Conservation (phyloP, 371 early-diverging fungal species). For the Nosema muscidifuracis region DNA sequence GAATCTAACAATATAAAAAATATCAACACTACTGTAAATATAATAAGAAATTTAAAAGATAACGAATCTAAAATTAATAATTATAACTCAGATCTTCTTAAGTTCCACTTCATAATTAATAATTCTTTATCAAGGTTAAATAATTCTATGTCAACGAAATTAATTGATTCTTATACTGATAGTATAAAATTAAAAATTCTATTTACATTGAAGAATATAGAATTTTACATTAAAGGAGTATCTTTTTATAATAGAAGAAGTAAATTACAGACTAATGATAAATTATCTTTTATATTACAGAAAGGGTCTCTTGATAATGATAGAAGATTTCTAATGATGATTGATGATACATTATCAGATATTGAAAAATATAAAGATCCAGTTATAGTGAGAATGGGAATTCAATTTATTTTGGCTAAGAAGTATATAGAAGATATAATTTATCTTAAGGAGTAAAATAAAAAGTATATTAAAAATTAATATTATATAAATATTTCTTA, state of each 20-base stretch:
- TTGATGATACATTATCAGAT: slow-evolving; percentile 29
- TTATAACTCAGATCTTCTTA: too few species aligned
- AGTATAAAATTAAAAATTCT: not conserved
- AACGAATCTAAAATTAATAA: too few species aligned
- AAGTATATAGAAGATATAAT: slow-evolving; percentile 47
- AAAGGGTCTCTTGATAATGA: slow-evolving; percentile 37
- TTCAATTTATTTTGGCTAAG: slow-evolving; percentile 42
- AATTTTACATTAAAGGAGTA: not conserved
- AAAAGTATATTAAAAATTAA: not conserved
- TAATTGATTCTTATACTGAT: not conserved
- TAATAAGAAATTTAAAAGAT: too few species aligned
- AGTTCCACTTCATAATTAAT: too few species aligned
- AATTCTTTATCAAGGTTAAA: too few species aligned
- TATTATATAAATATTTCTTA: too few species aligned
- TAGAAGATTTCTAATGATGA: slow-evolving; percentile 31
- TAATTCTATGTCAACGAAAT: too few species aligned
- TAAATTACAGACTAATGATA: not conserved
- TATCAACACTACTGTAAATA: too few species aligned
- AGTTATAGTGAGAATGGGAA: slow-evolving; percentile 30
- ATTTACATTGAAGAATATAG: not conserved
- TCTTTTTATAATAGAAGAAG: not conserved
- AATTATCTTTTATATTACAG: slow-evolving; percentile 13
- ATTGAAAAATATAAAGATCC: slow-evolving; percentile 31
- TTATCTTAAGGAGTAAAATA: slow-evolving; percentile 18
- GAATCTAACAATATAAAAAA: too few species aligned